Conservation (phyloP, 106 monocot genomes). For the Triglochin maritima region DNA sequence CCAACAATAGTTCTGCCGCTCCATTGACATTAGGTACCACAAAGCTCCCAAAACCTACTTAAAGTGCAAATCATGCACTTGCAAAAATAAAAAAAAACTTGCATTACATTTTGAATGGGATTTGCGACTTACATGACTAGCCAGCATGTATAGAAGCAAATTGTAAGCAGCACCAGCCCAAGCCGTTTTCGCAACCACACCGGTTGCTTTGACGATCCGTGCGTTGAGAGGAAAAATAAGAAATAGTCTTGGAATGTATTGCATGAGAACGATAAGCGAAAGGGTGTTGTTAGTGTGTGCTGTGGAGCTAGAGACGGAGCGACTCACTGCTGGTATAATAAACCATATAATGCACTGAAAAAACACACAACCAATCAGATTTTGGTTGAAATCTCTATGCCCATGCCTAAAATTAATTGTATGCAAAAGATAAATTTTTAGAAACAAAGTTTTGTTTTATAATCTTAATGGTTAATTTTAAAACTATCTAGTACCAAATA, state of each 20-base stretch:
- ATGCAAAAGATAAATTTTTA: not conserved
- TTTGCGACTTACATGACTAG: constrained; percentile 15
- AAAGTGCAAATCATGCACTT: not conserved
- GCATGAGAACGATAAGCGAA: constrained; percentile 62
- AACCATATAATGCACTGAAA: constrained; percentile 78
- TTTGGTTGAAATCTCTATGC: not conserved
- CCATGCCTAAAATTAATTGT: no score
- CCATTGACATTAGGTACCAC: constrained; percentile 85
- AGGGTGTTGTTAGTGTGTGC: constrained; percentile 71
- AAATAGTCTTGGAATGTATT: constrained; percentile 79
- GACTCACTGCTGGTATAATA: constrained; percentile 62
- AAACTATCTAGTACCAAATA: no score
- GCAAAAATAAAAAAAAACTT: not conserved
- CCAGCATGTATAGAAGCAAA: constrained; percentile 82
- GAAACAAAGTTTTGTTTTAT: not conserved
- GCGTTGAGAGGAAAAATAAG: constrained; percentile 58
- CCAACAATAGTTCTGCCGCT: constrained; percentile 74
- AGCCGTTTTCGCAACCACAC: constrained; percentile 68
- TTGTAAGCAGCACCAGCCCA: constrained; percentile 90
- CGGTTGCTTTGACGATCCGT: constrained; percentile 67
- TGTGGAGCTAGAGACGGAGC: constrained; percentile 30
- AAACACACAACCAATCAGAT: not conserved
- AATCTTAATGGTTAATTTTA: not conserved
- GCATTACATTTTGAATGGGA: not conserved
- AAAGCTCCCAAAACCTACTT: constrained; percentile 53